A percentile compares a stretch with the other conserved stretches of the same genome.
Evolutionary conservation across 148 eudicot genomes (phyloP).

Genomic region (Camellia granthamiana): DNA sequence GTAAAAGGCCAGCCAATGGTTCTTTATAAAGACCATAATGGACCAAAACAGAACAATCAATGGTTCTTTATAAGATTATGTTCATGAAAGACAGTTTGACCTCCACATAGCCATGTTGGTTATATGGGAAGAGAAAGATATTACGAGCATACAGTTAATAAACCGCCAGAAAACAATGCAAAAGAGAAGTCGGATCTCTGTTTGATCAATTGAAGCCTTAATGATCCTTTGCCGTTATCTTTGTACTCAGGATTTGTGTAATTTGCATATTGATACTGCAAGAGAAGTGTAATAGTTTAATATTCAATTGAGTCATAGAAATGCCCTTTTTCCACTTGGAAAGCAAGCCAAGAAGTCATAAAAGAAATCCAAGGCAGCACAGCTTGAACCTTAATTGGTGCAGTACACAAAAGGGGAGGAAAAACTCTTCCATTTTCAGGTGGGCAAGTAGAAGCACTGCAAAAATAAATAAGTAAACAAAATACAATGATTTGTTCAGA

Average conservation of each 20-base stretch:
- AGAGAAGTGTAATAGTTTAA: conserved; percentile 4
- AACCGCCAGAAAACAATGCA: conserved; percentile 80
- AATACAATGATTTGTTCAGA: background rate
- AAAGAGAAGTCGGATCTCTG: conserved; percentile 85
- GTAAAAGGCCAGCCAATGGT: background rate
- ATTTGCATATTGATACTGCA: conserved; percentile 87
- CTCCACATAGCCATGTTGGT: background rate
- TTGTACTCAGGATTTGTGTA: conserved; percentile 48
- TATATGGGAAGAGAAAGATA: conserved; percentile 10
- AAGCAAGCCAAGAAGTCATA: background rate
- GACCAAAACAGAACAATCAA: too few species aligned
- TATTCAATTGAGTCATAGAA: background rate
- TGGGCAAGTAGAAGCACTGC: conserved; percentile 59
- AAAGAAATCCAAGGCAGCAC: conserved; percentile 3
- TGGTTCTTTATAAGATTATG: background rate
- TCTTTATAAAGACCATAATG: background rate
- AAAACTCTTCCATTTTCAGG: conserved; percentile 46
- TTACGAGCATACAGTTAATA: conserved; percentile 44
- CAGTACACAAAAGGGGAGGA: conserved; percentile 71
- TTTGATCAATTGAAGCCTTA: conserved; percentile 77
- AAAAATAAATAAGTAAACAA: background rate
- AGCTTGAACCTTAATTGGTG: conserved; percentile 72
- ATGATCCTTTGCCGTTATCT: conserved; percentile 55
- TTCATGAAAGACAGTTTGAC: background rate
- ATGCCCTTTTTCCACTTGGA: background rate